Conservation (phyloP, 1,139 yeast genomes). For the Magnusiomyces sp. region DNA sequence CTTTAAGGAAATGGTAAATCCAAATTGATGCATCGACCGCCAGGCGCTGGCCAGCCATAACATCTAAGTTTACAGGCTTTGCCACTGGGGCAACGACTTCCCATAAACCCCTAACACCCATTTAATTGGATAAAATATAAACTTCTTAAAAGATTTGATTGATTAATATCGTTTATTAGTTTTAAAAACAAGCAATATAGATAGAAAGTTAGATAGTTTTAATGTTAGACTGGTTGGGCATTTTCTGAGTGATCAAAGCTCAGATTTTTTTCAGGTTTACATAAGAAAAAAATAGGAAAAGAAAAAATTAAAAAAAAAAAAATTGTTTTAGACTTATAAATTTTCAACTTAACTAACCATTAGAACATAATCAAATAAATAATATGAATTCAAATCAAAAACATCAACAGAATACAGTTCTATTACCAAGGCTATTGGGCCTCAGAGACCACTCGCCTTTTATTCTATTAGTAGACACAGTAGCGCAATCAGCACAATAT, state of each 20-base stretch:
- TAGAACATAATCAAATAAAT: too few species aligned
- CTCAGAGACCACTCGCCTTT: conserved; percentile 70
- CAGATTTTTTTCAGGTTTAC: too few species aligned
- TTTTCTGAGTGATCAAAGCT: too few species aligned
- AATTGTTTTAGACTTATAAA: neutral
- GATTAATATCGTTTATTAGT: neutral
- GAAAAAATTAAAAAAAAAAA: neutral
- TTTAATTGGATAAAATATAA: conserved; percentile 23
- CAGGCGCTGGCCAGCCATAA: conserved; percentile 60
- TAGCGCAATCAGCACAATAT: conserved; percentile 55
- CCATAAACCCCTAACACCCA: conserved; percentile 98
- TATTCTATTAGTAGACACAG: conserved; percentile 56
- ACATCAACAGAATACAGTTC: conserved; percentile 28
- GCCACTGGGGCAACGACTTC: conserved; percentile 86
- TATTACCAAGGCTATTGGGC: conserved; percentile 45
- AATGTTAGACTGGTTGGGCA: too few species aligned
- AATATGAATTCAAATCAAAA: neutral
- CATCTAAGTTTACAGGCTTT: conserved; percentile 80
- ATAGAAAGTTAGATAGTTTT: too few species aligned
- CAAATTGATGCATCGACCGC: conserved; percentile 99
- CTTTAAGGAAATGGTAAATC: conserved; percentile 95
- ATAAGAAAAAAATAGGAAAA: neutral
- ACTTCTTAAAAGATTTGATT: neutral
- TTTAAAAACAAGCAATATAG: neutral
- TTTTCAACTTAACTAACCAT: neutral